phyloP scores from a whole-genome alignment of 345 rosid genomes.

The Punica granatum region DNA sequence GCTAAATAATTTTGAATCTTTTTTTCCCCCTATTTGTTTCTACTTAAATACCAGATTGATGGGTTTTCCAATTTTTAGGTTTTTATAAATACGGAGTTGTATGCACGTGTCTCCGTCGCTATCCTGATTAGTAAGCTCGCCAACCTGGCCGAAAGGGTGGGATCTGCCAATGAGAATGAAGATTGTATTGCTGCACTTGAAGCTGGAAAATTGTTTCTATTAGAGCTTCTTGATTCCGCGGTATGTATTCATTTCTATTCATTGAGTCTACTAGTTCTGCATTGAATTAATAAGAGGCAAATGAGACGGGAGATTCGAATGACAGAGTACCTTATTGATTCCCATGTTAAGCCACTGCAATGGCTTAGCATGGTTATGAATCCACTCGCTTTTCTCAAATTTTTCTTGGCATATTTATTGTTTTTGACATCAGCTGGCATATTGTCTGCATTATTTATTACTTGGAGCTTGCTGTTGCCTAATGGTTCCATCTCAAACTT shows the following conservation, averaged over 20 bases:
- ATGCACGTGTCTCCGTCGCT: conserved; percentile 91
- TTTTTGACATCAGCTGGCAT: too few species aligned
- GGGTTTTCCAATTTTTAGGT: conserved; percentile 28
- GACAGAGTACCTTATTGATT: not conserved
- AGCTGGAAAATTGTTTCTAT: conserved; percentile 73
- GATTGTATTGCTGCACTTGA: conserved; percentile 46
- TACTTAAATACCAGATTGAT: not conserved
- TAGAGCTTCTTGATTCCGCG: conserved; percentile 84
- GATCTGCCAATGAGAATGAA: conserved; percentile 36
- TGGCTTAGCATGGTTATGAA: not conserved
- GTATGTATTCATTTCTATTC: conserved; percentile 28
- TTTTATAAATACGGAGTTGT: conserved; percentile 86
- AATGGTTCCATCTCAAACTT: not conserved
- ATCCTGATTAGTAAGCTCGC: conserved; percentile 67
- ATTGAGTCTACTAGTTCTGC: not conserved
- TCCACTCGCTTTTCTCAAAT: not conserved
- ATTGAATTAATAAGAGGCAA: not conserved
- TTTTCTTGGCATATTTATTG: not conserved
- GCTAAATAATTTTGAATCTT: not conserved
- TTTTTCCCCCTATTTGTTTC: not conserved
- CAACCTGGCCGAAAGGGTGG: conserved; percentile 38
- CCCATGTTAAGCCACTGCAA: not conserved
- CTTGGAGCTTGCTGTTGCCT: not conserved
- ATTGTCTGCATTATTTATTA: not conserved
- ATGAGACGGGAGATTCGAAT: not conserved